These are phyloP conservation scores for Saccharomycopsis synnaedendra DNA, from an alignment of 805 yeast species.

Conservation along the genomic window DNA sequence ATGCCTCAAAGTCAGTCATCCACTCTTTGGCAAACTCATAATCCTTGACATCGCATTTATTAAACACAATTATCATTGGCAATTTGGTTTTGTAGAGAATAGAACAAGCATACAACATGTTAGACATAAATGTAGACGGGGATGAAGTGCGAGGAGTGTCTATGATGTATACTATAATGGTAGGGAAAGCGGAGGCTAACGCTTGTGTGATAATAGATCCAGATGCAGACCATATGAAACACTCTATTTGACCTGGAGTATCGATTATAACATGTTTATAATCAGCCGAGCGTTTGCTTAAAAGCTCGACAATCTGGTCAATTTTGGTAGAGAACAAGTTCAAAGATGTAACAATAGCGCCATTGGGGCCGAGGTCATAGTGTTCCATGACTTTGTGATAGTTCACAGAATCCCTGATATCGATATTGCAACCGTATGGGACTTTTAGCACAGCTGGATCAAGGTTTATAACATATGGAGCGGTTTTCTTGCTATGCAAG, in stretches of 20 bases:
- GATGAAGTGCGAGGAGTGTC: constrained; percentile 93
- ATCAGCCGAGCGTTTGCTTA: constrained; percentile 57
- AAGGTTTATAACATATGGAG: constrained; percentile 87
- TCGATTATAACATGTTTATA: constrained; percentile 73
- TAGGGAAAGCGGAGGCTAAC: constrained; percentile 91
- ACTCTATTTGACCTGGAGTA: constrained; percentile 98
- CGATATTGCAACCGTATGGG: constrained; percentile 93
- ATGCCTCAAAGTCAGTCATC: constrained; percentile 94
- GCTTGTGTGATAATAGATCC: constrained; percentile 96
- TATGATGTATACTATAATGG: constrained; percentile 88
- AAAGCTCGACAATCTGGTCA: constrained; percentile 82
- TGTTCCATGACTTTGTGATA: constrained; percentile 95
- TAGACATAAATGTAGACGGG: constrained; percentile 95
- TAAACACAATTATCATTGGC: constrained; percentile 94
- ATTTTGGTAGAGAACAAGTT: constrained; percentile 90
- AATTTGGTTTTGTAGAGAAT: constrained; percentile 89
- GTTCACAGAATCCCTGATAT: constrained; percentile 91
- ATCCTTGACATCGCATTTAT: constrained; percentile 81
- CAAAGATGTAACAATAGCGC: constrained; percentile 92
- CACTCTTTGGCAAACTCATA: constrained; percentile 87
- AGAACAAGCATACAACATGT: constrained; percentile 97
- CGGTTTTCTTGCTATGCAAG: constrained; percentile 53
- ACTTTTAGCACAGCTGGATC: constrained; percentile 94
- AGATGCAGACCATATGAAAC: constrained; percentile 97
- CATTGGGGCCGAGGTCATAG: constrained; percentile 92